Conservation (phyloP, 2,329 filamentous ascomycete species). For the Tolypocladium pustulatum region DNA sequence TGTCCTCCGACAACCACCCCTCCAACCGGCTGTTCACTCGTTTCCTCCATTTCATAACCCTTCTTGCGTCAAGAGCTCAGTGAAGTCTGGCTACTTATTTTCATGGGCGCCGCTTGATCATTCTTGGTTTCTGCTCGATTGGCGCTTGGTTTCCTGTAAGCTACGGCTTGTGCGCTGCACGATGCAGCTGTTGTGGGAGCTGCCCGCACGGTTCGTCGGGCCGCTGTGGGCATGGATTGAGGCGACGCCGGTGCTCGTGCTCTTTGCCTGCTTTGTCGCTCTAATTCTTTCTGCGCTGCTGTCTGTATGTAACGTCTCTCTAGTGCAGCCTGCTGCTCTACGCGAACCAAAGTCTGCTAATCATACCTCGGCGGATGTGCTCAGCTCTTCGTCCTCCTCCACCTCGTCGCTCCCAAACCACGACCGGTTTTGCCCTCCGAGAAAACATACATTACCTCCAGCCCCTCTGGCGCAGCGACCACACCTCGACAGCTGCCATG, state of each 20-base stretch:
- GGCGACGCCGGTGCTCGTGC: conserved; percentile 27
- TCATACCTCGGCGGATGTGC: neutral
- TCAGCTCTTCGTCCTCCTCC: conserved; percentile 54
- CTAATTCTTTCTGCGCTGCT: conserved; percentile 23
- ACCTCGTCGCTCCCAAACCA: conserved; percentile 70
- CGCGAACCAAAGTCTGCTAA: conserved; percentile 3
- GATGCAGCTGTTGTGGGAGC: conserved; percentile 13
- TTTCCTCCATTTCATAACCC: neutral
- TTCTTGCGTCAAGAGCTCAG: neutral
- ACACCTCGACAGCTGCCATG: conserved; percentile 54
- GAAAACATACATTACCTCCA: conserved; percentile 73
- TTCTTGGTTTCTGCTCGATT: neutral
- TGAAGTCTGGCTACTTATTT: too few species aligned
- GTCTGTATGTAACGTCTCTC: conserved; percentile 19
- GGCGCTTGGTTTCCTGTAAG: neutral
- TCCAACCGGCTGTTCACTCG: neutral
- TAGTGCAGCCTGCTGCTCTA: too few species aligned
- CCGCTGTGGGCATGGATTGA: conserved; percentile 23
- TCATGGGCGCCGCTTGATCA: neutral
- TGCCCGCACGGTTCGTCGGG: conserved; percentile 22
- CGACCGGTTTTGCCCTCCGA: conserved; percentile 65
- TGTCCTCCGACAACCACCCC: neutral
- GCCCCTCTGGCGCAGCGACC: conserved; percentile 37
- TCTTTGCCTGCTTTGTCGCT: conserved; percentile 24
- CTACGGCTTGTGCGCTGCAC: neutral